Conservation (phyloP, 106 monocot genomes). For the Agapanthus africanus region DNA sequence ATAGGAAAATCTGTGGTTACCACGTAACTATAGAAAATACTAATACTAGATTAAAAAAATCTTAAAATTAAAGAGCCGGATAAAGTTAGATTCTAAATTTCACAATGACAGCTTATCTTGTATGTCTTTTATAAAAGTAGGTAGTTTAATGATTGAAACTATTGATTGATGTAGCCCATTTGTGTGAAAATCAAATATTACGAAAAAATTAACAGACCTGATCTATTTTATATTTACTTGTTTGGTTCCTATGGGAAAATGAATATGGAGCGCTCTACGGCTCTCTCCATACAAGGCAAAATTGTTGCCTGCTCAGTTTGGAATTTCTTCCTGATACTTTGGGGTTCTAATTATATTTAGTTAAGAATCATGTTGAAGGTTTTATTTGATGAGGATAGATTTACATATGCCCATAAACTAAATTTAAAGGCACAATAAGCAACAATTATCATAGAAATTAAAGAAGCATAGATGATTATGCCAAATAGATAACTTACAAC, state of each 20-base stretch:
- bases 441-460: not conserved
- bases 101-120: not conserved
- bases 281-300: not conserved
- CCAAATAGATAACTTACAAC: slow-evolving; percentile 52
- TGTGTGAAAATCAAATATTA: not conserved
- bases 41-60: not conserved
- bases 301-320: not conserved
- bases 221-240: not conserved
- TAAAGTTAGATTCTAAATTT: not conserved
- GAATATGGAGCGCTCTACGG: not conserved
- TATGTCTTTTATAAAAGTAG: not conserved
- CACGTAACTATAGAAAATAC: not conserved
- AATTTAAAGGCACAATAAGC: not conserved
- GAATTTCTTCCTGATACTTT: not conserved
- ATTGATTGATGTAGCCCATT: not conserved
- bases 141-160: not conserved
- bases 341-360: no score
- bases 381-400: not conserved
- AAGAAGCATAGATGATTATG: not conserved
- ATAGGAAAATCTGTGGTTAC: not conserved
- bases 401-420: not conserved
- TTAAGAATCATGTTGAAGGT: not conserved
- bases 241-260: not conserved
- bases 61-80: not conserved
- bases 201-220: not conserved